These are phyloP conservation scores for Rhizophagus prolifer DNA, from an alignment of 192 early-diverging fungal species.

Conservation along the genomic window DNA sequence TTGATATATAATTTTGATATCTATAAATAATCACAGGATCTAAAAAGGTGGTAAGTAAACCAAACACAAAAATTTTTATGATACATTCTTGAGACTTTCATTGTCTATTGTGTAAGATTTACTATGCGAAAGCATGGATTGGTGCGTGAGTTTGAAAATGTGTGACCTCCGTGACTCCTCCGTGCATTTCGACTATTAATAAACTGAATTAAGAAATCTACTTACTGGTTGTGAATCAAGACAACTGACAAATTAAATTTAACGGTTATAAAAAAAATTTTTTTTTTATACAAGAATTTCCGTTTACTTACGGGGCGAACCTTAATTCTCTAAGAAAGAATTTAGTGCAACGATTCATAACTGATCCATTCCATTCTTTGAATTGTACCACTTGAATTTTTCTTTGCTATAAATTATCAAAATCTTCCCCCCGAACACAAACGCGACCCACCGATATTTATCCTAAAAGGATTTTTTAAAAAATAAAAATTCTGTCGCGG, in stretches of 20 bases:
- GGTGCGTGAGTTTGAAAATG: not conserved
- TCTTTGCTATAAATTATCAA: not conserved
- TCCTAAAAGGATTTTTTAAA: not conserved
- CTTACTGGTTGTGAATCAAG: not conserved
- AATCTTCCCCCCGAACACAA: not conserved
- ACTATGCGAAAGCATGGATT: not conserved
- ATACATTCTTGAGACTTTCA: not conserved
- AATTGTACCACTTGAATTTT: not conserved
- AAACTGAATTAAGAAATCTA: not conserved
- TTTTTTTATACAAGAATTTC: too few relatives aligned
- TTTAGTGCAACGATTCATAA: not conserved
- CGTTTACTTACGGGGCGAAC: not conserved
- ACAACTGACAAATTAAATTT: not conserved
- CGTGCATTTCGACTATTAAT: not conserved
- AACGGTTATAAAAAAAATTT: not conserved
- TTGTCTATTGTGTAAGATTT: not conserved
- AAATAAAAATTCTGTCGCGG: not conserved
- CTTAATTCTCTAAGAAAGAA: not conserved
- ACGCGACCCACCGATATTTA: not conserved
- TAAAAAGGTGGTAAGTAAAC: not conserved
- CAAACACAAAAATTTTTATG: not conserved
- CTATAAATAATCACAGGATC: not conserved
- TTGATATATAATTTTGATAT: not conserved
- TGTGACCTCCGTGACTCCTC: not conserved
- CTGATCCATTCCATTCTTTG: not conserved